phyloP scores from a whole-genome alignment of 1,284 basidiomycete genomes.

The Ustilago crameri region DNA sequence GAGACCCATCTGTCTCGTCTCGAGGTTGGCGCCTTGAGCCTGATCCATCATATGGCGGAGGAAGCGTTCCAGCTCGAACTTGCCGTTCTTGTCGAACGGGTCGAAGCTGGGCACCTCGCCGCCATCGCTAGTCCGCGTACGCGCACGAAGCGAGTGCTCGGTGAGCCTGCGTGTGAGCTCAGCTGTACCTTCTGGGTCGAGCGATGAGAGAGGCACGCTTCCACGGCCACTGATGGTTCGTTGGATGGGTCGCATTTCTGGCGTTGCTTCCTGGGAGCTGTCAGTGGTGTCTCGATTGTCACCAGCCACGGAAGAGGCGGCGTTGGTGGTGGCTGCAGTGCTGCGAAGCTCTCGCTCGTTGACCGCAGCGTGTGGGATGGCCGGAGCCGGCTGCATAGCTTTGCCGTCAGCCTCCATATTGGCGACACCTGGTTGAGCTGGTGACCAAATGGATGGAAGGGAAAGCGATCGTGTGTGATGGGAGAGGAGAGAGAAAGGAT shows the following conservation, averaged over 20 bases:
- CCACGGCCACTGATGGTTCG: constrained; percentile 25
- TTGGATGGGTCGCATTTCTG: constrained; percentile 15
- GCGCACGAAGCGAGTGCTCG: constrained; percentile 24
- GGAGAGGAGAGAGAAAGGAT: too few species aligned
- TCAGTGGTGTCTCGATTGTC: constrained; percentile 2
- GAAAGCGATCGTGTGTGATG: too few species aligned
- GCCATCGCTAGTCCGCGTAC: constrained; percentile 17
- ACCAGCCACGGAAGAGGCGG: constrained; percentile 11
- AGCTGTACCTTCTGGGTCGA: constrained; percentile 46
- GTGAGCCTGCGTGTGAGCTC: constrained; percentile 49
- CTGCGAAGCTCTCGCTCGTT: constrained; percentile 7
- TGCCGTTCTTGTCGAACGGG: constrained; percentile 61
- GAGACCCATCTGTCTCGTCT: constrained; percentile 52
- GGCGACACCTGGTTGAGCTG: too few species aligned
- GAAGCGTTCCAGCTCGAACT: constrained; percentile 68
- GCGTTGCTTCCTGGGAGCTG: constrained; percentile 12
- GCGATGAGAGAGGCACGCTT: constrained; percentile 26
- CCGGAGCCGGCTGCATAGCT: constrained; percentile 24
- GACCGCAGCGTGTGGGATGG: constrained; percentile 14
- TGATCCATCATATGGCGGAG: constrained; percentile 59
- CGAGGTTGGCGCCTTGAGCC: constrained; percentile 55
- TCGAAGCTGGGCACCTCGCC: constrained; percentile 30
- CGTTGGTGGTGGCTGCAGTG: constrained; percentile 17
- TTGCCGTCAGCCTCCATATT: constrained; percentile 19
- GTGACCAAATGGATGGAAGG: too few species aligned